These are phyloP conservation scores for Lepidium campestre DNA, from an alignment of 441 rosid genomes.

Conservation along the genomic window DNA sequence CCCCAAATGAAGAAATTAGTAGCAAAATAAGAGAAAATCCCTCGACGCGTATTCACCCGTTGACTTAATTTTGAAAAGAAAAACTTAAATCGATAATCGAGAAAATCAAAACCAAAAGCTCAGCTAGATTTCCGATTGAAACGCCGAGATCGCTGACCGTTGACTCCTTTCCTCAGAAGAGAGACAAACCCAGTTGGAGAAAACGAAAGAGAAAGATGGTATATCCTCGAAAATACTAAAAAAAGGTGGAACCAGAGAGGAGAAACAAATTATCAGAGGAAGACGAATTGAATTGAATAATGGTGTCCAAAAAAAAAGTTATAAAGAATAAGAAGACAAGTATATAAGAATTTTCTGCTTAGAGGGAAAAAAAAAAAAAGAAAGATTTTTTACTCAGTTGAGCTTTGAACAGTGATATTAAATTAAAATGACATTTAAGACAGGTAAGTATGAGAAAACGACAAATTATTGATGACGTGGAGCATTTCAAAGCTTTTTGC, in stretches of 20 bases:
- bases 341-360: neutral
- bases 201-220: slow-evolving; percentile 15
- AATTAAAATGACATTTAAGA: slow-evolving; percentile 10
- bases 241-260: neutral
- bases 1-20: neutral
- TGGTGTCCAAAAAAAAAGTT: neutral
- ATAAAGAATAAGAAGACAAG: neutral
- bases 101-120: neutral
- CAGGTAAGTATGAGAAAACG: slow-evolving; percentile 1
- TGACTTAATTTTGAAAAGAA: slow-evolving; percentile 15
- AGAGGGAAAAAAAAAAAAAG: neutral
- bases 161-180: neutral
- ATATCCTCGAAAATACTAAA: neutral
- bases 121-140: neutral
- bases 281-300: neutral
- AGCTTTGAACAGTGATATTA: slow-evolving; percentile 23
- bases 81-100: slow-evolving; percentile 6
- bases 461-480: slow-evolving; percentile 26
- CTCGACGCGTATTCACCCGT: slow-evolving; percentile 32
- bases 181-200: neutral
- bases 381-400: neutral
- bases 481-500: neutral
- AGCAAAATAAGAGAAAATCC: neutral
- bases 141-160: slow-evolving; percentile 26
- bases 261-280: slow-evolving; percentile 1